phyloP scores from a whole-genome alignment of 768 basidiomycete species.

The Lactarius vividus region DNA sequence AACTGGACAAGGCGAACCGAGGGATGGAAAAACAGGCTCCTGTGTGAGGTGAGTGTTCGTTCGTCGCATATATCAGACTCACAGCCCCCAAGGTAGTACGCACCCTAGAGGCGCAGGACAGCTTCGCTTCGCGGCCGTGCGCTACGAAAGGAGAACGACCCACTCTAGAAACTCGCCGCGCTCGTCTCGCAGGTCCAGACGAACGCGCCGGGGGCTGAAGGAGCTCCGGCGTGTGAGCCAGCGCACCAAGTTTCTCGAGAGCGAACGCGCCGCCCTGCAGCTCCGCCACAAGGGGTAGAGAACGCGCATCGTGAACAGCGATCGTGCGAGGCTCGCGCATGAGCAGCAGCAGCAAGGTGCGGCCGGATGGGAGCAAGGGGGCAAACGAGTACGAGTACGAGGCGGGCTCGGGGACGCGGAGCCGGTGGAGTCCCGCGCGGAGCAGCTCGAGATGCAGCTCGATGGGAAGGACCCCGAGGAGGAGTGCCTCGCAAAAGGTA shows the following conservation, averaged over 20 bases:
- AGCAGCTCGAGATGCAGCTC: conserved; percentile 67
- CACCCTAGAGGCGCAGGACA: conserved; percentile 59
- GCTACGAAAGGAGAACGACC: conserved; percentile 69
- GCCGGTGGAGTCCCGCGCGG: too few relatives aligned
- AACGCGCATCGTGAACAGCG: too few relatives aligned
- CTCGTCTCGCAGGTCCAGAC: conserved; percentile 54
- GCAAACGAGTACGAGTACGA: too few relatives aligned
- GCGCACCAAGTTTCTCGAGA: too few relatives aligned
- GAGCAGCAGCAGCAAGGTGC: too few relatives aligned
- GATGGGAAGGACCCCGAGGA: conserved; percentile 74
- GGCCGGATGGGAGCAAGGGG: too few relatives aligned
- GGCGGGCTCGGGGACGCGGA: too few relatives aligned
- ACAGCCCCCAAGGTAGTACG: background rate
- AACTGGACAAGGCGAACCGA: conserved; percentile 61
- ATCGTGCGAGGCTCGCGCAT: too few relatives aligned
- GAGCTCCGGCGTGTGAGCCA: too few relatives aligned
- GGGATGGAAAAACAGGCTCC: conserved; percentile 60
- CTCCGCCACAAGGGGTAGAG: too few relatives aligned
- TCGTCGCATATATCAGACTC: conserved; percentile 17
- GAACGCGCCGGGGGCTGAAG: conserved; percentile 71
- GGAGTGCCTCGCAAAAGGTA: conserved; percentile 66
- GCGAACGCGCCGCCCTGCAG: too few relatives aligned
- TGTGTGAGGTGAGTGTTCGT: conserved; percentile 52
- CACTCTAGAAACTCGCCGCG: conserved; percentile 61
- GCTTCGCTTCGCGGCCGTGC: conserved; percentile 51